Evolutionary conservation across 2,329 filamentous ascomycete species (phyloP), one percentile per base, ranked within the genome.

Genomic region (Diaporthe citrichinensis): DNA sequence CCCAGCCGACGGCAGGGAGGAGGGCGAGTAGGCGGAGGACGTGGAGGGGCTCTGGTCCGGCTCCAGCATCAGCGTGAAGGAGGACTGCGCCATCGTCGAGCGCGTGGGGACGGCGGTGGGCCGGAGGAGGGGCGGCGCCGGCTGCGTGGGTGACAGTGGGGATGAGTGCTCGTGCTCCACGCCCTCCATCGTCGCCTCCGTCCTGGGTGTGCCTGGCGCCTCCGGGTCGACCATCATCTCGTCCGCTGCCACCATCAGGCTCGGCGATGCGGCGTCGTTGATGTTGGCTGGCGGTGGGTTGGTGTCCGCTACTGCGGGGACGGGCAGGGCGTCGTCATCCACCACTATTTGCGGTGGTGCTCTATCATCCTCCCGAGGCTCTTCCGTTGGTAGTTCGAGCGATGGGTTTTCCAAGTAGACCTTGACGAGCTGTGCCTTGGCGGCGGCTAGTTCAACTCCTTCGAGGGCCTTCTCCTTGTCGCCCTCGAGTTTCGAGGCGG

Each of bases 21-120:
- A 53, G 61, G 74, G 58, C 62, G 58, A 36, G 53, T 81, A 74
- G 10, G 17, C 41, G 15, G 78, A 74, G 36, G 78, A 78, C n/a
- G 46, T 28, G 25, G 58, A 65, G 14, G 25, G 77, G 65, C 46
- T 81, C 80, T 17, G 79, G 71, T 9, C 82, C 77, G 5, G 83
- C 78, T 92, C 92, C 2, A 95, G 87, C 93, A 95, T 95, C 92
- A 93, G 95, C 1, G 93, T 92, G 82, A 95, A 95, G 5, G 92
- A 93, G 10, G 94, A 95, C 78, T 94, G 93, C 1, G 93, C 92
- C 46, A 95, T 87, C 0, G 89, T 91, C 4, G 93, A 93, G 31
- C 92, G 88, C 28, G 91, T 91, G 0, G 90, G 91, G 23, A 91
- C 88, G 2, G 89, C 84, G 59, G 82, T 84, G 78, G 17, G 84